Conservation (phyloP, 148 eudicot species). For the Spergularia bocconei region DNA sequence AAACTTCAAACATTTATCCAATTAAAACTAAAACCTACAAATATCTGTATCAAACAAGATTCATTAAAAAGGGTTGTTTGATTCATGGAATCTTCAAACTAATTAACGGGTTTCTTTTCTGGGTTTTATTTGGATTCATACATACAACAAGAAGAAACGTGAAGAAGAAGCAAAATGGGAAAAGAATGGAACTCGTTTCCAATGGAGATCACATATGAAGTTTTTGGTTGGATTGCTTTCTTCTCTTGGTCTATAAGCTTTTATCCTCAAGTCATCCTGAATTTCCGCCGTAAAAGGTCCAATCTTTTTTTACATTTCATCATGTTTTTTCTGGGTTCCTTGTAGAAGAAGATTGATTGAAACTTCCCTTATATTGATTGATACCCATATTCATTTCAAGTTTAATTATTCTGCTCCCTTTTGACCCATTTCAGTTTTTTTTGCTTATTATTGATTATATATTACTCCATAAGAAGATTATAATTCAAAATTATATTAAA, state of each 20-base stretch:
- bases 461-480: too few species aligned
- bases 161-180: slow-evolving; percentile 20
- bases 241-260: slow-evolving; percentile 83
- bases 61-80: too few species aligned
- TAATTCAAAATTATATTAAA: too few species aligned
- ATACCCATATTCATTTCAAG: not conserved
- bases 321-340: not conserved
- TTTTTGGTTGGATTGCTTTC: slow-evolving; percentile 83
- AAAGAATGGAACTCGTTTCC: slow-evolving; percentile 59
- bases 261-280: slow-evolving; percentile 75
- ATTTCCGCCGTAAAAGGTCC: slow-evolving; percentile 81
- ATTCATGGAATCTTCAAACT: too few species aligned
- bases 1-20: too few species aligned
- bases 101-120: not conserved
- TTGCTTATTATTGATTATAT: too few species aligned
- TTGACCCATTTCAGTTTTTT: too few species aligned
- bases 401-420: too few species aligned
- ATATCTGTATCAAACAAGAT: too few species aligned
- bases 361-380: too few species aligned
- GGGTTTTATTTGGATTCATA: not conserved
- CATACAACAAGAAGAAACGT: not conserved
- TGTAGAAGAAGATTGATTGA: not conserved
- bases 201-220: slow-evolving; percentile 48
- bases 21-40: too few species aligned
- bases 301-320: not conserved